Conservation (phyloP, 306 rosid genomes). For the Malus fusca region DNA sequence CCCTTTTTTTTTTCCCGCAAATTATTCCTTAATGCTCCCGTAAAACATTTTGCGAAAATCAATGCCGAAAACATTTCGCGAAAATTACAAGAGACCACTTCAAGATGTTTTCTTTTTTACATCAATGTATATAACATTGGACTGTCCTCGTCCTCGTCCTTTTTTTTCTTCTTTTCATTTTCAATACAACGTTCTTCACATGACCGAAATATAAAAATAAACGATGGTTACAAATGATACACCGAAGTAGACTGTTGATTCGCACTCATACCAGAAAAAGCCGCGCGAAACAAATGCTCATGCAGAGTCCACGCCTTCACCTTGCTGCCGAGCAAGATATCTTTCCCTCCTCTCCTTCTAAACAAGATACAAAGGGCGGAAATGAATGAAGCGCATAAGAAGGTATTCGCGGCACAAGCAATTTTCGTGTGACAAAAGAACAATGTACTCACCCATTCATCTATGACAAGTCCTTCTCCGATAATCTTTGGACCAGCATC, state of each 20-base stretch:
- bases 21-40: too few relatives aligned
- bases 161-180: background rate
- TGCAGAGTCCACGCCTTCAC: conserved; percentile 68
- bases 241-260: background rate
- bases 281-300: conserved; percentile 23
- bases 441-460: conserved; percentile 74
- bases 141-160: conserved; percentile 6
- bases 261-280: conserved; percentile 7
- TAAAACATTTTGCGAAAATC: too few relatives aligned
- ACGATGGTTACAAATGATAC: background rate
- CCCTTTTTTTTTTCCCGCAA: too few relatives aligned
- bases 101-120: conserved; percentile 4
- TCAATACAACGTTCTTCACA: conserved; percentile 19
- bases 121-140: conserved; percentile 5
- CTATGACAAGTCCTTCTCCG: conserved; percentile 93
- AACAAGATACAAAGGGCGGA: conserved; percentile 1
- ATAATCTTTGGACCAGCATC: conserved; percentile 66
- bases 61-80: too few relatives aligned
- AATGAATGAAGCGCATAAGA: background rate
- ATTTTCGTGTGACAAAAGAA: background rate
- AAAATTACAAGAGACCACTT: conserved; percentile 12
- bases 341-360: conserved; percentile 98
- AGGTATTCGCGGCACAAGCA: background rate
- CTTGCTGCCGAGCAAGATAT: conserved; percentile 89
- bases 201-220: background rate